phyloP scores from a whole-genome alignment of 2,329 filamentous ascomycete genomes.

The Penicillium sp. region DNA sequence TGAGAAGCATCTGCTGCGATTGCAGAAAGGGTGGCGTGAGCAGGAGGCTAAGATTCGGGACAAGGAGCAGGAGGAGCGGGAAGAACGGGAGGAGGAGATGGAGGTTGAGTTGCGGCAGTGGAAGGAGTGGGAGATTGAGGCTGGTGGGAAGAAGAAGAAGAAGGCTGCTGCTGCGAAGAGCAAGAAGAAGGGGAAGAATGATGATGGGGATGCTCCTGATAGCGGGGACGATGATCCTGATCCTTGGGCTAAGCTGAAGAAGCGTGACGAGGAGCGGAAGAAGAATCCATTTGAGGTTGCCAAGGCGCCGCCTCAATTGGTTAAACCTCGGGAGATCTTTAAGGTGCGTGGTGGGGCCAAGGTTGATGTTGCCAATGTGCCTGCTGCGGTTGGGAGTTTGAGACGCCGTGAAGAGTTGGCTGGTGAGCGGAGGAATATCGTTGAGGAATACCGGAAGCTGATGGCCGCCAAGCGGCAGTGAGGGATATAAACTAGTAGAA shows the following conservation, averaged over 20 bases:
- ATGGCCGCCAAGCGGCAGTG: constrained; percentile 56
- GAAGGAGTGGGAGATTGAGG: constrained; percentile 60
- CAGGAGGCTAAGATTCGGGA: constrained; percentile 59
- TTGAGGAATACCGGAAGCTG: constrained; percentile 69
- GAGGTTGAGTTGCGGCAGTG: constrained; percentile 63
- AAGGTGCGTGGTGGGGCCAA: constrained; percentile 62
- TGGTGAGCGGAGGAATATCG: constrained; percentile 65
- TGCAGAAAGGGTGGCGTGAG: constrained; percentile 59
- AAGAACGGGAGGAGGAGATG: constrained; percentile 61
- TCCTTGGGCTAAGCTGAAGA: constrained; percentile 73
- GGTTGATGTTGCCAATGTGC: constrained; percentile 67
- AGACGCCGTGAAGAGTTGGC: constrained; percentile 70
- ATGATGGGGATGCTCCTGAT: constrained; percentile 41
- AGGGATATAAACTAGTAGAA: not conserved
- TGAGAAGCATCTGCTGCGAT: constrained; percentile 69
- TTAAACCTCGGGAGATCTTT: constrained; percentile 60
- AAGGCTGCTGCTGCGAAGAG: constrained; percentile 38
- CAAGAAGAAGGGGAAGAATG: constrained; percentile 43
- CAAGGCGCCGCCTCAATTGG: constrained; percentile 72
- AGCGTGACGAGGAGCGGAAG: constrained; percentile 45
- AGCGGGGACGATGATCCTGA: constrained; percentile 66
- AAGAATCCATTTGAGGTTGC: constrained; percentile 54
- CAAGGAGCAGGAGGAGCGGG: constrained; percentile 73
- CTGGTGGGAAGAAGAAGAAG: constrained; percentile 50
- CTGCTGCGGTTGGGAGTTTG: constrained; percentile 67